A percentile compares a stretch with the other conserved stretches of the same genome.
Evolutionary conservation across 306 rosid species (phyloP).

Genomic region (Canavalia ensiformis): DNA sequence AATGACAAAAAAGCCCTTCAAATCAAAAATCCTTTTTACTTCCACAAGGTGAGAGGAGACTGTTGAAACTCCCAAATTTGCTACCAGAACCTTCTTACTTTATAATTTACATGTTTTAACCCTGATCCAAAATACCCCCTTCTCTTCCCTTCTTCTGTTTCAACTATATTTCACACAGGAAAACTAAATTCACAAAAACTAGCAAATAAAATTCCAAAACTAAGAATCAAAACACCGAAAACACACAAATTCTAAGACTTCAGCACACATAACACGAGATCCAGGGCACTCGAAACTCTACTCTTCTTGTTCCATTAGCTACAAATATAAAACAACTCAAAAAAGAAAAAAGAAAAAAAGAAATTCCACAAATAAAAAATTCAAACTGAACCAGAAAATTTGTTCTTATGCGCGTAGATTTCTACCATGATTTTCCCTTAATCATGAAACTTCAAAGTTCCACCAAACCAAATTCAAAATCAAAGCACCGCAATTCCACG

Average conservation of each 20-base stretch:
- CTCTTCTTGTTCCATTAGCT: conserved; percentile 29
- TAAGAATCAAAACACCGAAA: conserved; percentile 30
- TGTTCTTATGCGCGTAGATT: neutral
- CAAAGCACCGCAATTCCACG: conserved; percentile 44
- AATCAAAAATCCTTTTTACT: conserved; percentile 20
- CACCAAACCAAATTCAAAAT: conserved; percentile 31
- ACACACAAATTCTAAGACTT: conserved; percentile 32
- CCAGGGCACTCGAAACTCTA: conserved; percentile 38
- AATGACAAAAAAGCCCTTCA: conserved; percentile 63
- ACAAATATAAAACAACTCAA: conserved; percentile 6
- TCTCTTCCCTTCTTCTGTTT: neutral
- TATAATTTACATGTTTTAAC: conserved; percentile 34
- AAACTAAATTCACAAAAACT: conserved; percentile 5
- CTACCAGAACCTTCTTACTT: conserved; percentile 39
- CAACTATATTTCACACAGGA: conserved; percentile 19
- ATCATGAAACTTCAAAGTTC: conserved; percentile 29
- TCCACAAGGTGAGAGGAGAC: conserved; percentile 19
- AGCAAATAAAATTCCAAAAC: conserved; percentile 15
- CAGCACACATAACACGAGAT: conserved; percentile 47
- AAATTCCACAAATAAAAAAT: conserved; percentile 40
- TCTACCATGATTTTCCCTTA: neutral
- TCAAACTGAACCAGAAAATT: conserved; percentile 41
- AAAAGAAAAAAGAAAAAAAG: neutral
- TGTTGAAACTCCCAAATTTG: conserved; percentile 40
- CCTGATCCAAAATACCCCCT: conserved; percentile 36